A percentile compares a stretch with the other conserved stretches of the same genome.
phyloP scores from a whole-genome alignment of 768 basidiomycete genomes.

The Auricularia cornea region DNA sequence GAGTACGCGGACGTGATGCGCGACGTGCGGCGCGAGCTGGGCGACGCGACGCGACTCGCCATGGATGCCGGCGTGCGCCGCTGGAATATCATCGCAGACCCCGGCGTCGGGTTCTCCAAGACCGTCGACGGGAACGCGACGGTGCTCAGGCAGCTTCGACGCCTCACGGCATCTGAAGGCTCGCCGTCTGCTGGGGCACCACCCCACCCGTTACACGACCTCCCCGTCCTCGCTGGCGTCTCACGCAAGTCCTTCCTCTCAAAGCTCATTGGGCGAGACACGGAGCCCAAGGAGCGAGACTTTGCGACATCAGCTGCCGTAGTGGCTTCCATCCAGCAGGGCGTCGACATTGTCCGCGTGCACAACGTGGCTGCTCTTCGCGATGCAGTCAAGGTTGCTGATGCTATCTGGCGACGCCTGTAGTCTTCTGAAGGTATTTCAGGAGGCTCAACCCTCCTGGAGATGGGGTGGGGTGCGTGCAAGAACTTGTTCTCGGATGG shows the following conservation, averaged over 20 bases:
- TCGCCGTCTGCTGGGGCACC: slow-evolving; percentile 10
- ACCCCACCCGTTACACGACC: slow-evolving; percentile 46
- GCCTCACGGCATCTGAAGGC: slow-evolving; percentile 37
- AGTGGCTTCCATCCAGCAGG: slow-evolving; percentile 65
- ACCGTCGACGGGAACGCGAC: slow-evolving; percentile 62
- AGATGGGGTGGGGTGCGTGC: too few species aligned
- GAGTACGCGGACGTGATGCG: slow-evolving; percentile 50
- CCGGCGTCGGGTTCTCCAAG: slow-evolving; percentile 94
- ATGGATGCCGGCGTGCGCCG: slow-evolving; percentile 68
- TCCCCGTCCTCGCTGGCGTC: slow-evolving; percentile 64
- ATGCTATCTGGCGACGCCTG: slow-evolving; percentile 42
- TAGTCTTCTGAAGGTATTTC: too few species aligned
- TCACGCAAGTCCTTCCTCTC: slow-evolving; percentile 86
- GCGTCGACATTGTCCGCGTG: slow-evolving; percentile 65
- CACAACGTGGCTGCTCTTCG: slow-evolving; percentile 69
- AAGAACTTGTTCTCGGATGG: too few species aligned
- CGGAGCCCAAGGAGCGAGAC: slow-evolving; percentile 54
- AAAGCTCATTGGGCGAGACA: slow-evolving; percentile 50
- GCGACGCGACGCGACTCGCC: slow-evolving; percentile 52
- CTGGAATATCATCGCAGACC: slow-evolving; percentile 87
- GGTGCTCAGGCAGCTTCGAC: slow-evolving; percentile 43
- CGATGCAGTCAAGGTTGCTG: slow-evolving; percentile 64
- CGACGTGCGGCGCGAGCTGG: slow-evolving; percentile 66
- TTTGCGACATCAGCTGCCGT: slow-evolving; percentile 78
- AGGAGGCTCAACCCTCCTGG: too few species aligned